Evolutionary conservation across 1,139 yeast species (phyloP).

Genomic region (Arxiozyma slooffiae): DNA sequence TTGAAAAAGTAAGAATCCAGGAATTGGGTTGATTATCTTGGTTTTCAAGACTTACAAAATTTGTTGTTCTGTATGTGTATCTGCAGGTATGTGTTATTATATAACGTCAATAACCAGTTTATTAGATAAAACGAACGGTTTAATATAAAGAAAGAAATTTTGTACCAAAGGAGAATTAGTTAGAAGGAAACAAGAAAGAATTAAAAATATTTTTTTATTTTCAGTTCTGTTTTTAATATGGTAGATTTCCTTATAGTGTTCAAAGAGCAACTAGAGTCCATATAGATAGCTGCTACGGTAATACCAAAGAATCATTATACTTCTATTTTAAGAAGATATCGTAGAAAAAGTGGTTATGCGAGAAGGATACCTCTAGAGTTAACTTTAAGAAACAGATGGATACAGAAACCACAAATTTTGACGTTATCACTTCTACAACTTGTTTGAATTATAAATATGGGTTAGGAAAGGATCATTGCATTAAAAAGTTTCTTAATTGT

Average conservation of each 20-base stretch:
- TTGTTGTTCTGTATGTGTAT: too few relatives aligned
- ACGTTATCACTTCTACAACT: slow-evolving; percentile 25
- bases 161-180: too few relatives aligned
- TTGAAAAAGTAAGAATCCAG: too few relatives aligned
- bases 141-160: too few relatives aligned
- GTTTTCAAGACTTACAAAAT: too few relatives aligned
- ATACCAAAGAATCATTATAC: neutral
- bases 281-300: neutral
- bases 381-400: slow-evolving; percentile 13
- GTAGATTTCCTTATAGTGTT: neutral
- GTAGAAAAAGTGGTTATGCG: slow-evolving; percentile 7
- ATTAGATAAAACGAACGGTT: too few relatives aligned
- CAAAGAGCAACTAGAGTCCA: neutral
- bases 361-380: slow-evolving; percentile 8
- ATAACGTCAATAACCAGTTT: too few relatives aligned
- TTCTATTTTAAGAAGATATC: slow-evolving; percentile 1
- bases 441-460: slow-evolving; percentile 29
- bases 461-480: slow-evolving; percentile 24
- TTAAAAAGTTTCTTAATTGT: slow-evolving; percentile 26
- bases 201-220: too few relatives aligned
- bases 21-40: too few relatives aligned
- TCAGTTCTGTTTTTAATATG: neutral
- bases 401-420: slow-evolving; percentile 23
- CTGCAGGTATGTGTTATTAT: too few relatives aligned
- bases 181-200: too few relatives aligned